Evolutionary conservation across 2,329 filamentous ascomycete species (phyloP).

Genomic region (Penicillium griseofulvum): DNA sequence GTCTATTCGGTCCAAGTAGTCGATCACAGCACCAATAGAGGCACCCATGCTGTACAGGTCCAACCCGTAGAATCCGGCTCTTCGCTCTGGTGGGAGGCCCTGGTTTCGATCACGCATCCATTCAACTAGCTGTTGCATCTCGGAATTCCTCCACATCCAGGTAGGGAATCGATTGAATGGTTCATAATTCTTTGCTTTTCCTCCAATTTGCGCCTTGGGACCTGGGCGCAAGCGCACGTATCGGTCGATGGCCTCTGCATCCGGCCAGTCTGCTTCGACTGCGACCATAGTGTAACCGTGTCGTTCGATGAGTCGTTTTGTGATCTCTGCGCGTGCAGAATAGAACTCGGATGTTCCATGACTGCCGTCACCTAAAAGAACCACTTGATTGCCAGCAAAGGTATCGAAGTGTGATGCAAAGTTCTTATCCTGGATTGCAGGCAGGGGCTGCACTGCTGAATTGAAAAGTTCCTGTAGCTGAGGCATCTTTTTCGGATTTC

Average conservation of each 20-base stretch:
- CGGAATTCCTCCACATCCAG: slow-evolving; percentile 58
- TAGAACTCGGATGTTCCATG: slow-evolving; percentile 59
- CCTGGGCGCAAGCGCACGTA: slow-evolving; percentile 50
- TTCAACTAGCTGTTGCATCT: slow-evolving; percentile 52
- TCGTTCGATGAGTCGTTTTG: slow-evolving; percentile 49
- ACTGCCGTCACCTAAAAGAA: slow-evolving; percentile 48
- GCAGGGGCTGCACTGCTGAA: slow-evolving; percentile 38
- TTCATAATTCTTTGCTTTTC: slow-evolving; percentile 28
- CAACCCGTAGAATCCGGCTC: slow-evolving; percentile 50
- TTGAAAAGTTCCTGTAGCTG: slow-evolving; percentile 36
- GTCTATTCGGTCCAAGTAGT: slow-evolving; percentile 50
- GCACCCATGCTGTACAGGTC: slow-evolving; percentile 52
- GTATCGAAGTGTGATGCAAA: slow-evolving; percentile 45
- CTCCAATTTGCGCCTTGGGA: slow-evolving; percentile 32
- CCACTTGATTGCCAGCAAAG: slow-evolving; percentile 41
- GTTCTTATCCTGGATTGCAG: slow-evolving; percentile 32
- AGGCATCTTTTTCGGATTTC: slow-evolving; percentile 21
- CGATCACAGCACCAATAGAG: slow-evolving; percentile 48
- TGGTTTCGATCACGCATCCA: slow-evolving; percentile 51
- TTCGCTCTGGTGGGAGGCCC: slow-evolving; percentile 26
- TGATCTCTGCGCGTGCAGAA: slow-evolving; percentile 51
- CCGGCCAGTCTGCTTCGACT: slow-evolving; percentile 56
- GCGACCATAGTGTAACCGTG: slow-evolving; percentile 54
- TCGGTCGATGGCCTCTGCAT: slow-evolving; percentile 52
- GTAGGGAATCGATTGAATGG: slow-evolving; percentile 53